Evolutionary conservation across 2,329 filamentous ascomycete genomes (phyloP), one percentile per base, ranked within the genome.

Genomic region (Colletotrichum paranaense): DNA sequence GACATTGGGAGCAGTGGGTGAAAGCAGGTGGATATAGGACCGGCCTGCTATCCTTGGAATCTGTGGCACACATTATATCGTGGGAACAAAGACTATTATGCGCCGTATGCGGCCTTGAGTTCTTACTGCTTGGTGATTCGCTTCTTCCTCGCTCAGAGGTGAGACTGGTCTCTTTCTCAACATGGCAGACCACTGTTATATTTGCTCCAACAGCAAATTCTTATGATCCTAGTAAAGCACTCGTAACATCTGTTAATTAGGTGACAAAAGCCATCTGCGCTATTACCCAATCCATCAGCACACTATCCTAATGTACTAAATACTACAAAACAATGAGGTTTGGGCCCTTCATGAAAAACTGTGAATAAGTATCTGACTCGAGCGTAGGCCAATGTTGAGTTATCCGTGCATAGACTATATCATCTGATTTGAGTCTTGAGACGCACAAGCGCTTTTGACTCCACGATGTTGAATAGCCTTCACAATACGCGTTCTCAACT

Each of bases 181-280:
- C 55, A 59, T 67, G 16, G 35, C 4, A 55, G 64, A 35, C n/a
- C 55, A 16, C 16, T n/a, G n/a, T 67, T 19, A 1, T 3, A 5
- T 30, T n/a, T 67, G 55, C 64, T 67, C 28, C 55, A 67, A 67
- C 55, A 67, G 64, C 55, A 14, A 16, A 3, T 8, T 46, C 19
- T 26, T 2, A 28, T 49, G 11, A 22, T 59, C 7, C 52, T 12
- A n/a, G n/a, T 4, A 46, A 46, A 46, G 14, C 3, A 19, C 1
- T 46, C 3, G 3, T n/a, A 7, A n/a, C 2, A n/a, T 46, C 30
- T 11, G 30, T 1, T 32, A 4, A 3, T 0, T 32, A 3, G 30
- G 1, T 11, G 30, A 32, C 30, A 32, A 32, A 32, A 32, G 8
- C 30, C 30, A 32, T 32, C 30, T 32, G 9, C 30, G 30, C 30